Percentiles rank a stretch among this genome's conserved stretches.
phyloP scores from a whole-genome alignment of 768 basidiomycete genomes.

The Amyloporia xantha region DNA sequence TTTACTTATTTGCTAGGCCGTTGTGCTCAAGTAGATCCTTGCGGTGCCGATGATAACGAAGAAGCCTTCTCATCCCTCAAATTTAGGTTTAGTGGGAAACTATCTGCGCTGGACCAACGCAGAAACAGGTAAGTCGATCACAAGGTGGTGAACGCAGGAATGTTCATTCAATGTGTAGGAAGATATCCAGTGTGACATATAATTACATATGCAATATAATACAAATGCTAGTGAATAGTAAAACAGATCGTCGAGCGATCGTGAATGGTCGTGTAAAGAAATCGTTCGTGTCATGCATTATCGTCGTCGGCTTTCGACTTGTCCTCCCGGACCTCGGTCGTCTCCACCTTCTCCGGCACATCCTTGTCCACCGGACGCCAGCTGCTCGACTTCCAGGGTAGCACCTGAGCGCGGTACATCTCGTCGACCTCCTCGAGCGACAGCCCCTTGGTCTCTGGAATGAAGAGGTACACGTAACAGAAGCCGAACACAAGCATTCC shows the following conservation, averaged over 20 bases:
- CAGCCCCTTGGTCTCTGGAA: constrained; percentile 79
- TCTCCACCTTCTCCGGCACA: neutral
- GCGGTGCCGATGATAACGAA: too few species aligned
- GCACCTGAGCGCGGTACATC: constrained; percentile 59
- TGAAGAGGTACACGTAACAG: constrained; percentile 66
- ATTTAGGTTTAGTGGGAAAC: too few species aligned
- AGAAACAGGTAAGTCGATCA: too few species aligned
- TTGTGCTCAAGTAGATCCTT: too few species aligned
- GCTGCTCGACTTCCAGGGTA: constrained; percentile 55
- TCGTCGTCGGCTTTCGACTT: neutral
- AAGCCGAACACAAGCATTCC: constrained; percentile 66
- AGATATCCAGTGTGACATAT: too few species aligned
- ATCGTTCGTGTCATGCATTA: neutral
- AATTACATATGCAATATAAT: neutral
- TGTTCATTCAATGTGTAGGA: too few species aligned
- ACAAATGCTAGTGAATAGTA: neutral
- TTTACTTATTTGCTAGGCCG: too few species aligned
- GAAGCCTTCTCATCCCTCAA: too few species aligned
- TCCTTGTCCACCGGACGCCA: constrained; percentile 34
- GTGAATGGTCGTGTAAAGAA: neutral
- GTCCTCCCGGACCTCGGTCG: neutral
- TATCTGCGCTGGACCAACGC: too few species aligned
- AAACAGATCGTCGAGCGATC: neutral
- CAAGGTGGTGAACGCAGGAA: too few species aligned
- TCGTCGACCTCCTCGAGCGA: constrained; percentile 76